Conservation (phyloP, 495 filamentous ascomycete genomes). For the Penicillium roqueforti region DNA sequence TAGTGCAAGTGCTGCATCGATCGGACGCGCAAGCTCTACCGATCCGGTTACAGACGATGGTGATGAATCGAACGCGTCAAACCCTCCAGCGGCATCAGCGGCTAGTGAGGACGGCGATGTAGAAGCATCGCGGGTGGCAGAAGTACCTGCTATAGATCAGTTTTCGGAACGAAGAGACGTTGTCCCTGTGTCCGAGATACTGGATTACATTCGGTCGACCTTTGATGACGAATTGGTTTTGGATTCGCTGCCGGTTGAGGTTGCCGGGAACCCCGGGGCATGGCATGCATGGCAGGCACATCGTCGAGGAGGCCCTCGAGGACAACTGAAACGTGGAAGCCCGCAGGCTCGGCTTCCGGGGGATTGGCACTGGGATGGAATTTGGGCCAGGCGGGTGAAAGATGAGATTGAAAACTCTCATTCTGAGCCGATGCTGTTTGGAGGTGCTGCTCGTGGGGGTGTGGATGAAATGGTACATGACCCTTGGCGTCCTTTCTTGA, state of each 20-base stretch:
- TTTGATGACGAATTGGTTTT: constrained; percentile 75
- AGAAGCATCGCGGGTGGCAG: constrained; percentile 9
- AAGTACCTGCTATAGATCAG: constrained; percentile 16
- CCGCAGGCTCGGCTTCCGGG: constrained; percentile 57
- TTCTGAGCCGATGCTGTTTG: constrained; percentile 73
- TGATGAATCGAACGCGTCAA: not conserved
- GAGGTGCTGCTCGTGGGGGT: constrained; percentile 49
- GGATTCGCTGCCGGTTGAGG: constrained; percentile 73
- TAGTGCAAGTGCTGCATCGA: constrained; percentile 8
- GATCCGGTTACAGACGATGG: not conserved
- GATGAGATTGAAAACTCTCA: constrained; percentile 70
- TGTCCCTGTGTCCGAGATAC: constrained; percentile 43
- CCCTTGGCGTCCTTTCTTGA: constrained; percentile 6
- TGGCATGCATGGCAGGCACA: constrained; percentile 87
- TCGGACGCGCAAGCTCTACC: not conserved
- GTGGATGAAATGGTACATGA: constrained; percentile 61
- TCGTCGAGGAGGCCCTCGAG: constrained; percentile 32
- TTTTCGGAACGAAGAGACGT: constrained; percentile 20
- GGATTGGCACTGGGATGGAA: constrained; percentile 95
- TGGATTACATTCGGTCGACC: constrained; percentile 74
- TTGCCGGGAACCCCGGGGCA: constrained; percentile 80
- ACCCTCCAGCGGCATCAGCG: not conserved
- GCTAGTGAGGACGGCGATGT: constrained; percentile 5
- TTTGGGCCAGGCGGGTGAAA: constrained; percentile 81
- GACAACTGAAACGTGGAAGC: constrained; percentile 27